Evolutionary conservation across 129 eudicot species (phyloP).

Genomic region (Glebionis coronaria): DNA sequence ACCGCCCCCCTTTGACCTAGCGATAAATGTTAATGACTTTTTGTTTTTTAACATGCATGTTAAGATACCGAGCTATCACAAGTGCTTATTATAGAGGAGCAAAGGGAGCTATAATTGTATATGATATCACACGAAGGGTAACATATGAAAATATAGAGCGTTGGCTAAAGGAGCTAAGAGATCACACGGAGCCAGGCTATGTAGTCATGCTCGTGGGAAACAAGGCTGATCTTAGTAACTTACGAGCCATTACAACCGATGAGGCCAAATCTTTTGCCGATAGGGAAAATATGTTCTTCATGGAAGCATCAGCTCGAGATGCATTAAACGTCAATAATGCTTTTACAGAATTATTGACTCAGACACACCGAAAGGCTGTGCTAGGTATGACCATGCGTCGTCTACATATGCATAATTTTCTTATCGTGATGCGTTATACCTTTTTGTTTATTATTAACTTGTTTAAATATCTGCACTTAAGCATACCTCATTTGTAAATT

Average conservation of each 20-base stretch:
- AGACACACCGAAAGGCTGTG: slow-evolving; percentile 18
- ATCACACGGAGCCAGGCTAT: slow-evolving; percentile 29
- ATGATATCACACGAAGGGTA: slow-evolving; percentile 27
- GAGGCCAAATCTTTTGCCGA: slow-evolving; percentile 34
- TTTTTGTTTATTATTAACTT: too few relatives aligned
- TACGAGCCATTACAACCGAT: slow-evolving; percentile 33
- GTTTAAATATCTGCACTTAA: too few relatives aligned
- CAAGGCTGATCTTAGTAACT: slow-evolving; percentile 33
- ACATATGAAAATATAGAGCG: slow-evolving; percentile 31
- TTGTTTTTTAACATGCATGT: background rate
- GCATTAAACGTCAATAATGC: slow-evolving; percentile 37
- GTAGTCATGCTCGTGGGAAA: slow-evolving; percentile 44
- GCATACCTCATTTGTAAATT: too few relatives aligned
- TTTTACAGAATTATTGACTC: slow-evolving; percentile 35
- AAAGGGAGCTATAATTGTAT: slow-evolving; percentile 29
- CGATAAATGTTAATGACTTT: too few relatives aligned
- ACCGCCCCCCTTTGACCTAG: too few relatives aligned
- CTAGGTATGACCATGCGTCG: slow-evolving; percentile 7
- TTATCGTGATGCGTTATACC: too few relatives aligned
- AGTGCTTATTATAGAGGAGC: slow-evolving; percentile 33
- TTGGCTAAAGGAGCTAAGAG: slow-evolving; percentile 35
- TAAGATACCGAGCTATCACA: slow-evolving; percentile 34
- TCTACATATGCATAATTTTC: too few relatives aligned
- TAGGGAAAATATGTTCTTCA: slow-evolving; percentile 28
- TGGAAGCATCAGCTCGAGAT: slow-evolving; percentile 42